Conservation (phyloP, 2,329 filamentous ascomycete species). For the Sordariomycetes sp. region DNA sequence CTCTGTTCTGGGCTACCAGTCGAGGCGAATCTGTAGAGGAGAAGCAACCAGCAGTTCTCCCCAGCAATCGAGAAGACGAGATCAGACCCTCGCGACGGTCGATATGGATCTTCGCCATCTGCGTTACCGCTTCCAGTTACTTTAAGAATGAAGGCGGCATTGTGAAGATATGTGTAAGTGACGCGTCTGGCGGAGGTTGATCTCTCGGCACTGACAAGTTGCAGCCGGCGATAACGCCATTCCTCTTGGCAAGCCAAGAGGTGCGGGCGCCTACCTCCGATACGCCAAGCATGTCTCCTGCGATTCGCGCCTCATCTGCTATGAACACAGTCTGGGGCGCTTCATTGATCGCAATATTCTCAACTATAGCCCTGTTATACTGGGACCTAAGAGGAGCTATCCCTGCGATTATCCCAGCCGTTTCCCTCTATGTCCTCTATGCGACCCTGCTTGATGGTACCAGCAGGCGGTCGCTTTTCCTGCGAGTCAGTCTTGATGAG, state of each 20-base stretch:
- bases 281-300: background rate
- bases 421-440: background rate
- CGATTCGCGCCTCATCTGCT: background rate
- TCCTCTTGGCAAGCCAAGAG: background rate
- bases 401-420: background rate
- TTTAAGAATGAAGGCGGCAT: background rate
- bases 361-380: background rate
- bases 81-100: background rate
- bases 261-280: background rate
- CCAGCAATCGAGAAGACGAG: background rate
- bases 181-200: background rate
- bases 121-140: background rate
- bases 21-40: background rate
- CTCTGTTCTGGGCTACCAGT: slow-evolving; percentile 8
- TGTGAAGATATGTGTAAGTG: background rate
- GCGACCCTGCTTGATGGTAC: background rate
- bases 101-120: background rate
- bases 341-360: slow-evolving; percentile 7
- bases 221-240: background rate
- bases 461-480: background rate
- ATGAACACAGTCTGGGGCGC: slow-evolving; percentile 9
- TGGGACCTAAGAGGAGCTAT: background rate
- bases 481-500: background rate
- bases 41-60: background rate
- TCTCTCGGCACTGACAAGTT: background rate